These are phyloP conservation scores for Elsinoe necatrix DNA, from an alignment of 2,329 filamentous ascomycete genomes.

Conservation along the genomic window DNA sequence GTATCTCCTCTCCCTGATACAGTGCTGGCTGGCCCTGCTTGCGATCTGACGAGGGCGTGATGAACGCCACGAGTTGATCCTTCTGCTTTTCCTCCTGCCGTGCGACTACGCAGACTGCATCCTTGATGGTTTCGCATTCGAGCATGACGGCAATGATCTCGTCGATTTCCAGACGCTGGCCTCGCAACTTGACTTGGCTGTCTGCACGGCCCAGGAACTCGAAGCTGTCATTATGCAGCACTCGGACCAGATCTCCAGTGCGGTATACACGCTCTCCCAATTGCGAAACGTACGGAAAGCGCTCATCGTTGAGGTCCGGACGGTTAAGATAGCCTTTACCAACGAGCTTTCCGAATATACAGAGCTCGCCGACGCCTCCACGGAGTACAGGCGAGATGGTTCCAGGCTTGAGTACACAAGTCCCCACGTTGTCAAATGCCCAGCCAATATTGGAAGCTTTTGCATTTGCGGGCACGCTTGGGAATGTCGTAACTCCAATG, in stretches of 20 bases:
- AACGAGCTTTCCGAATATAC: constrained; percentile 76
- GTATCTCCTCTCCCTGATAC: constrained; percentile 3
- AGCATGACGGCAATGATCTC: constrained; percentile 84
- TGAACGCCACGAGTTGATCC: constrained; percentile 74
- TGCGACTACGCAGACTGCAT: constrained; percentile 68
- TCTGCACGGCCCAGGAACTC: constrained; percentile 83
- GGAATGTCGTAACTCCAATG: constrained; percentile 84
- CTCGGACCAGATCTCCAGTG: constrained; percentile 78
- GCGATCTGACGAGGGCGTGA: constrained; percentile 31
- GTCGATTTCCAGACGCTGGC: constrained; percentile 78
- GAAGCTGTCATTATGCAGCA: constrained; percentile 72
- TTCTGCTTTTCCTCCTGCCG: constrained; percentile 65
- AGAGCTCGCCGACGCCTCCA: constrained; percentile 79
- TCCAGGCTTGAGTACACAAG: constrained; percentile 63
- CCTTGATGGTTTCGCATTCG: constrained; percentile 49
- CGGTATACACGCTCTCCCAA: constrained; percentile 57
- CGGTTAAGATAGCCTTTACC: constrained; percentile 83
- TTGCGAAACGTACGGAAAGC: constrained; percentile 57
- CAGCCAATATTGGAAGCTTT: constrained; percentile 81
- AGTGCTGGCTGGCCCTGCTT: constrained; percentile 16
- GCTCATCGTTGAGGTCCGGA: constrained; percentile 64
- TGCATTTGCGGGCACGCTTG: constrained; percentile 67
- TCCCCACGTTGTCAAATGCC: constrained; percentile 81
- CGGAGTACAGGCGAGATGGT: constrained; percentile 64
- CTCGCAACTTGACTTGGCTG: constrained; percentile 85